Evolutionary conservation across 352 stramenopile species (phyloP).

Genomic region (Plasmopara halstedii): DNA sequence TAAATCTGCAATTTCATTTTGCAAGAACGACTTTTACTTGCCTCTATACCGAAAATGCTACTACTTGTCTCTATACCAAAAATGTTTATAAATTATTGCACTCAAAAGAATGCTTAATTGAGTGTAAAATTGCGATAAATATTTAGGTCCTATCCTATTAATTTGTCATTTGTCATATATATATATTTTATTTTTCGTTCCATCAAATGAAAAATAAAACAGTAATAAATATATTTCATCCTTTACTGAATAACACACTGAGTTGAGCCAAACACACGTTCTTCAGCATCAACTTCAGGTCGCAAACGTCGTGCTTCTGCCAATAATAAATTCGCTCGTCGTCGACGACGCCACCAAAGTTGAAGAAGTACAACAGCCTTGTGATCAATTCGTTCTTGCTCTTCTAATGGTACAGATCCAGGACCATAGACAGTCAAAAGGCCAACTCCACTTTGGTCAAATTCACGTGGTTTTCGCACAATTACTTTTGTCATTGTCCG

Average conservation of each 20-base stretch:
- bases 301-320: slow-evolving; percentile 56
- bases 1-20: no score
- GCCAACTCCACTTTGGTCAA: slow-evolving; percentile 63
- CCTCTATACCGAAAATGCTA: no score
- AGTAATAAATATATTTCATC: no score
- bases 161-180: no score
- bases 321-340: slow-evolving; percentile 49
- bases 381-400: slow-evolving; percentile 82
- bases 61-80: no score
- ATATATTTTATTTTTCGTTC: no score
- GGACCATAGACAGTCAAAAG: slow-evolving; percentile 78
- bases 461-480: slow-evolving; percentile 75
- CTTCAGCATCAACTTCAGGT: slow-evolving; percentile 28
- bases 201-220: no score
- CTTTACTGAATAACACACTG: slow-evolving; percentile 30
- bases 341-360: slow-evolving; percentile 76
- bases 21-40: no score
- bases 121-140: no score
- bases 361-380: slow-evolving; percentile 72
- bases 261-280: slow-evolving; percentile 15
- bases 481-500: slow-evolving; percentile 85
- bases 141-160: no score
- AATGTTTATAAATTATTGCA: no score
- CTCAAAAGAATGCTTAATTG: no score
- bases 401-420: slow-evolving; percentile 81